These are phyloP conservation scores for Nemania serpens DNA, from an alignment of 2,329 filamentous ascomycete genomes.

Conservation along the genomic window DNA sequence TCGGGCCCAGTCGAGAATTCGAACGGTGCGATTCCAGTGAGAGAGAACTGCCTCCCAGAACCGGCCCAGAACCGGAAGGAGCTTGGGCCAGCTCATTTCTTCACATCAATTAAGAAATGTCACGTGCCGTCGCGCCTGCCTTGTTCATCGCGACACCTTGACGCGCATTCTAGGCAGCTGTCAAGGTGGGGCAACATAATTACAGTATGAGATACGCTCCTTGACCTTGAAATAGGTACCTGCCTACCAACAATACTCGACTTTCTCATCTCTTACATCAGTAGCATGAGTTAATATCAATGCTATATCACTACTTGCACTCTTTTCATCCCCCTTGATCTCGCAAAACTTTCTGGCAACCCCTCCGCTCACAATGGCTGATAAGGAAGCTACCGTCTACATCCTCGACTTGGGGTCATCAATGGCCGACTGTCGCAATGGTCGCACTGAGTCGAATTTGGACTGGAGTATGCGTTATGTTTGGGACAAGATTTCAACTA, in stretches of 20 bases:
- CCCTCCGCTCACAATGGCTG: constrained; percentile 67
- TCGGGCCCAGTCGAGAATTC: constrained; percentile 23
- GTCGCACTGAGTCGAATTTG: constrained; percentile 77
- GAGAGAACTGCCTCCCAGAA: background rate
- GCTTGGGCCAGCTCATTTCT: constrained; percentile 29
- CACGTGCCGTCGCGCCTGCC: constrained; percentile 38
- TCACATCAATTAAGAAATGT: constrained; percentile 8
- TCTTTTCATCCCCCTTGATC: constrained; percentile 7
- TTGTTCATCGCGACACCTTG: constrained; percentile 22
- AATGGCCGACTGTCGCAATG: constrained; percentile 76
- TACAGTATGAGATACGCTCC: background rate
- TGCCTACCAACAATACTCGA: background rate
- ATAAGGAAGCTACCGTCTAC: constrained; percentile 92
- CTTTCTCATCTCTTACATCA: no score
- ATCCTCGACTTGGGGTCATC: constrained; percentile 85
- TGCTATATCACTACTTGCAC: background rate
- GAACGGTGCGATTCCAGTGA: background rate
- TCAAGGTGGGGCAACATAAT: constrained; percentile 11
- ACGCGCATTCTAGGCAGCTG: constrained; percentile 31
- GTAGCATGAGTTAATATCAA: background rate
- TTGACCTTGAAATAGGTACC: background rate
- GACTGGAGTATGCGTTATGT: constrained; percentile 91
- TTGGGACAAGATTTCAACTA: constrained; percentile 88
- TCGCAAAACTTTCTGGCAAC: background rate
- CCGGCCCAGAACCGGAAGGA: background rate